Evolutionary conservation across 1,139 yeast species (phyloP).

Genomic region (Geotrichum reessii): DNA sequence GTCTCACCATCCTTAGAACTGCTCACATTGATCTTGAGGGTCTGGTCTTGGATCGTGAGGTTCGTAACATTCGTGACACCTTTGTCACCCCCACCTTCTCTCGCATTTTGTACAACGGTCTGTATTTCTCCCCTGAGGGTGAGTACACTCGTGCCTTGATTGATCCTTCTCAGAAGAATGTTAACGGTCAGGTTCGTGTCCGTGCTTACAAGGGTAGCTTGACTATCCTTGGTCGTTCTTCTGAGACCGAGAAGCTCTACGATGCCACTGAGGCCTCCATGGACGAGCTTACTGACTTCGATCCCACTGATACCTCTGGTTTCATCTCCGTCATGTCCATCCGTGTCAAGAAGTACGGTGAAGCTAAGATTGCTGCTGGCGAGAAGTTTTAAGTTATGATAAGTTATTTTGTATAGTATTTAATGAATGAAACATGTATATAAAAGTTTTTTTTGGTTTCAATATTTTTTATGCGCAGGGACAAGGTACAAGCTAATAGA

Average conservation of each 20-base stretch:
- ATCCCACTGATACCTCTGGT: conserved; percentile 95
- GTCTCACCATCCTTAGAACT: conserved; percentile 85
- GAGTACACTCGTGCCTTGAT: conserved; percentile 93
- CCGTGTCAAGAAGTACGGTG: conserved; percentile 97
- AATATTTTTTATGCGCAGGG: not conserved
- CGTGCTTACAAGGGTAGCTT: conserved; percentile 88
- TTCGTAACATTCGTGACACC: conserved; percentile 91
- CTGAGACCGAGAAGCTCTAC: conserved; percentile 90
- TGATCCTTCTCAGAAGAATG: conserved; percentile 87
- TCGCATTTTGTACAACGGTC: conserved; percentile 88
- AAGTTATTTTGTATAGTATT: not conserved
- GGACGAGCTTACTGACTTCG: conserved; percentile 98
- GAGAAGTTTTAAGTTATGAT: conserved; percentile 40
- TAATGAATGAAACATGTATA: not conserved
- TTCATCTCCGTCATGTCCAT: conserved; percentile 97
- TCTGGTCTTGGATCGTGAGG: conserved; percentile 93
- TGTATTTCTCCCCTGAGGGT: conserved; percentile 97
- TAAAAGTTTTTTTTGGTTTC: not conserved
- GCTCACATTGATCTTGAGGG: conserved; percentile 97
- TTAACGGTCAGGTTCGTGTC: conserved; percentile 93
- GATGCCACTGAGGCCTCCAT: conserved; percentile 97
- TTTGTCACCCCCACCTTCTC: conserved; percentile 93
- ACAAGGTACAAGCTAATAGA: not conserved
- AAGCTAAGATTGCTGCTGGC: conserved; percentile 79
- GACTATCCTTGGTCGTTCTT: conserved; percentile 83